phyloP scores from a whole-genome alignment of 2,329 filamentous ascomycete species.

The Calonectria pseudoreteaudii region DNA sequence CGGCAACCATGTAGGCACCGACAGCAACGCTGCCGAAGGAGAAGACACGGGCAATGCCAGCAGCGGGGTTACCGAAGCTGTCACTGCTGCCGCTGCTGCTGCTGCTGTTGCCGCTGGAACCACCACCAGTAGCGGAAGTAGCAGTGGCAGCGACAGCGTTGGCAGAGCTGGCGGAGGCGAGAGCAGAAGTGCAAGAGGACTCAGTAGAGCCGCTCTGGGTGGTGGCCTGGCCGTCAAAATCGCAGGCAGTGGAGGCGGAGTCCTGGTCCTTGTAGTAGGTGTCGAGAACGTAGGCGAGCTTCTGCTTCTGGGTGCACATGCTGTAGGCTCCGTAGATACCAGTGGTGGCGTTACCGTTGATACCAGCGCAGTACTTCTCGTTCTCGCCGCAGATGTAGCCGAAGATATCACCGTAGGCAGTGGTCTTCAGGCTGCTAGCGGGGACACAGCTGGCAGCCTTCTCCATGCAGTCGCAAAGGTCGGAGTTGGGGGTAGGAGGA shows the following conservation, averaged over 20 bases:
- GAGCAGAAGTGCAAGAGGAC: constrained; percentile 66
- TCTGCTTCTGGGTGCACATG: constrained; percentile 78
- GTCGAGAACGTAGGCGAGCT: constrained; percentile 81
- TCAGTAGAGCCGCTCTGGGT: constrained; percentile 62
- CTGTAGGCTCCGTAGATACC: constrained; percentile 82
- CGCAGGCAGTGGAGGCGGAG: constrained; percentile 70
- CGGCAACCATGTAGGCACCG: constrained; percentile 64
- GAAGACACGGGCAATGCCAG: constrained; percentile 54
- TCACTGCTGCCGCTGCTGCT: constrained; percentile 40
- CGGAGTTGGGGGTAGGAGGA: constrained; percentile 82
- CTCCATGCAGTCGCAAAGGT: constrained; percentile 90
- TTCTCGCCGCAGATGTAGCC: constrained; percentile 75
- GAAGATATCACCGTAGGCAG: constrained; percentile 78
- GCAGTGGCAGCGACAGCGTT: constrained; percentile 61
- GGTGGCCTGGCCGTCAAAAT: constrained; percentile 76
- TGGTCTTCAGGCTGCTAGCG: constrained; percentile 64
- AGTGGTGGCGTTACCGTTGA: constrained; percentile 73
- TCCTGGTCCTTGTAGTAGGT: constrained; percentile 74
- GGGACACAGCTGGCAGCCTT: constrained; percentile 68
- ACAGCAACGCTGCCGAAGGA: constrained; percentile 61
- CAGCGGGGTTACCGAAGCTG: constrained; percentile 53
- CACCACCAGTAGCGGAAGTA: constrained; percentile 50
- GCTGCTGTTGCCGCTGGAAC: constrained; percentile 30
- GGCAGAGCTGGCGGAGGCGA: constrained; percentile 72
- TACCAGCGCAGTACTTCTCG: constrained; percentile 72